Percentiles rank a stretch among this genome's conserved stretches.
Conservation (phyloP, 345 rosid species). For the Eutrema japonicum region DNA sequence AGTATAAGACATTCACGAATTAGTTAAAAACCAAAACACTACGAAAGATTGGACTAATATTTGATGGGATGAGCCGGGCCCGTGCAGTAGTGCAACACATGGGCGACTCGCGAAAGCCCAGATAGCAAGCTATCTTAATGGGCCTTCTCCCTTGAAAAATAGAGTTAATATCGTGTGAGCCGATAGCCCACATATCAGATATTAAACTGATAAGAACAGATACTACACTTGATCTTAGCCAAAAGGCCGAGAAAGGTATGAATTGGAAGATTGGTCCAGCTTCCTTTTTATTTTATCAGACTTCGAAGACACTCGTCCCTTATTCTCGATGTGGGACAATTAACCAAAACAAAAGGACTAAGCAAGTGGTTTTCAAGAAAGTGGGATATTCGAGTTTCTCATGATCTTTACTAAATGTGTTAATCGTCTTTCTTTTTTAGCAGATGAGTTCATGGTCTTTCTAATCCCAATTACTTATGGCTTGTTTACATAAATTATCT, state of each 20-base stretch:
- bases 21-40: no score
- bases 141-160: slow-evolving; percentile 30
- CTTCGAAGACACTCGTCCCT: background rate
- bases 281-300: background rate
- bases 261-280: fast-evolving
- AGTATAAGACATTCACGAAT: no score
- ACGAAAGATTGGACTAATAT: background rate
- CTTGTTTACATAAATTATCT: background rate
- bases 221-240: slow-evolving; percentile 77
- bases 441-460: background rate
- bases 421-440: background rate
- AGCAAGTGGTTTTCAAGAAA: no score
- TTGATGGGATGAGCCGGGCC: slow-evolving; percentile 35
- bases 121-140: slow-evolving; percentile 43
- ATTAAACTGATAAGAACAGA: slow-evolving; percentile 71
- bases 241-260: slow-evolving; percentile 78
- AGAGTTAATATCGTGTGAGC: slow-evolving; percentile 41
- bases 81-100: slow-evolving; percentile 42
- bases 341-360: background rate
- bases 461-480: background rate
- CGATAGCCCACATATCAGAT: slow-evolving; percentile 57
- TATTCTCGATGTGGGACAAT: slow-evolving; percentile 39
- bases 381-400: background rate
- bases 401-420: background rate
- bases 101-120: slow-evolving; percentile 34